These are phyloP conservation scores for Suhomyces yuchorum DNA, from an alignment of 1,139 yeast species.

Conservation along the genomic window DNA sequence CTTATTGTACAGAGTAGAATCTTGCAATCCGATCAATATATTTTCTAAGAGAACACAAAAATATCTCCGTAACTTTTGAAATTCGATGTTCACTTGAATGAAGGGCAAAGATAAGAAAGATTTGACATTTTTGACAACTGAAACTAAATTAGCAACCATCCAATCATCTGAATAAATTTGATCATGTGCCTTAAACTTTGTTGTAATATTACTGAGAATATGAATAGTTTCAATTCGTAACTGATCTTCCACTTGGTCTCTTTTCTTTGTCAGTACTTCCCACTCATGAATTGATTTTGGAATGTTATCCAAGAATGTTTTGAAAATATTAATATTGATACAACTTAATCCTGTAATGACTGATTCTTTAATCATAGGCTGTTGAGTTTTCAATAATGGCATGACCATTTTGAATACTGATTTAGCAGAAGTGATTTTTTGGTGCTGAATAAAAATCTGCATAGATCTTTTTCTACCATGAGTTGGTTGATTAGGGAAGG, in stretches of 20 bases:
- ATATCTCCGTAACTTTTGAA: conserved; percentile 75
- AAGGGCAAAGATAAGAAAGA: conserved; percentile 57
- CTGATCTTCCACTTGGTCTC: conserved; percentile 47
- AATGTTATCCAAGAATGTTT: conserved; percentile 76
- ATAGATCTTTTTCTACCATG: conserved; percentile 74
- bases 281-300: conserved; percentile 65
- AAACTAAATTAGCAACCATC: conserved; percentile 65
- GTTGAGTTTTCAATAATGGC: conserved; percentile 75
- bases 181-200: conserved; percentile 58
- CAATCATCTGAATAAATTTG: conserved; percentile 64
- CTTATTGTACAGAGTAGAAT: conserved; percentile 41
- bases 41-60: conserved; percentile 78
- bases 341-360: conserved; percentile 86
- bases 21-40: conserved; percentile 55
- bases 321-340: conserved; percentile 85
- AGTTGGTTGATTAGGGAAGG: conserved; percentile 61
- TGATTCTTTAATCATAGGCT: conserved; percentile 76
- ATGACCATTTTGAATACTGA: conserved; percentile 86
- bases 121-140: conserved; percentile 67
- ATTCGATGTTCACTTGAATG: conserved; percentile 69
- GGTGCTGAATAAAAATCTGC: conserved; percentile 83
- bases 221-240: conserved; percentile 79
- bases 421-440: conserved; percentile 88
- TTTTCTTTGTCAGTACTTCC: conserved; percentile 44
- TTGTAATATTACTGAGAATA: conserved; percentile 67